Percentiles rank a stretch among this genome's conserved stretches.
Evolutionary conservation across 495 filamentous ascomycete species (phyloP).

Genomic region (Penicillium antarcticum): DNA sequence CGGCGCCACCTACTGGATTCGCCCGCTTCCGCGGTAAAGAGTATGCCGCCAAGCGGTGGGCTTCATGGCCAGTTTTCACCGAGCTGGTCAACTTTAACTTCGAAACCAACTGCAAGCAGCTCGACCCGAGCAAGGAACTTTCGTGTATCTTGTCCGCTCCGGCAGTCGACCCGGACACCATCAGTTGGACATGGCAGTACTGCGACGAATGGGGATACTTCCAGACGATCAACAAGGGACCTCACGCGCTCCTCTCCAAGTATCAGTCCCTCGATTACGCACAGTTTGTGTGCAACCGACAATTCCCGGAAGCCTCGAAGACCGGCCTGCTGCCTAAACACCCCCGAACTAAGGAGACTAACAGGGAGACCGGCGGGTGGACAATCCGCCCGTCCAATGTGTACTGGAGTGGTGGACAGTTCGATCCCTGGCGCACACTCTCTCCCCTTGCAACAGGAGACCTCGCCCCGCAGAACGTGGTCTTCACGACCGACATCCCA

Average conservation of each 20-base stretch:
- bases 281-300: slow-evolving; percentile 49
- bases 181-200: slow-evolving; percentile 60
- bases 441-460: slow-evolving; percentile 44
- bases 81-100: slow-evolving; percentile 40
- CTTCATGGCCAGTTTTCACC: slow-evolving; percentile 41
- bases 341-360: slow-evolving; percentile 37
- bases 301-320: slow-evolving; percentile 47
- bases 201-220: slow-evolving; percentile 59
- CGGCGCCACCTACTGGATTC: slow-evolving; percentile 34
- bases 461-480: slow-evolving; percentile 36
- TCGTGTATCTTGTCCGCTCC: slow-evolving; percentile 41
- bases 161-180: slow-evolving; percentile 31
- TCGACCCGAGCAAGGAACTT: slow-evolving; percentile 22
- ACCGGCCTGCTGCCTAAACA: slow-evolving; percentile 41
- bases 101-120: slow-evolving; percentile 38
- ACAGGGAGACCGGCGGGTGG: slow-evolving; percentile 52
- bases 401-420: slow-evolving; percentile 54
- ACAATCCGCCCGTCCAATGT: slow-evolving; percentile 54
- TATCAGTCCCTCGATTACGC: slow-evolving; percentile 51
- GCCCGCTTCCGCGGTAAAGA: slow-evolving; percentile 36
- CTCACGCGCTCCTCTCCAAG: slow-evolving; percentile 45
- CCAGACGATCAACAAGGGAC: slow-evolving; percentile 50
- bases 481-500: slow-evolving; percentile 40
- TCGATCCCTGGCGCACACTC: slow-evolving; percentile 57
- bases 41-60: slow-evolving; percentile 44